Percentiles rank a stretch among this genome's conserved stretches.
Conservation (phyloP, 108 stramenopile genomes). For the Skeletonema menzelii region DNA sequence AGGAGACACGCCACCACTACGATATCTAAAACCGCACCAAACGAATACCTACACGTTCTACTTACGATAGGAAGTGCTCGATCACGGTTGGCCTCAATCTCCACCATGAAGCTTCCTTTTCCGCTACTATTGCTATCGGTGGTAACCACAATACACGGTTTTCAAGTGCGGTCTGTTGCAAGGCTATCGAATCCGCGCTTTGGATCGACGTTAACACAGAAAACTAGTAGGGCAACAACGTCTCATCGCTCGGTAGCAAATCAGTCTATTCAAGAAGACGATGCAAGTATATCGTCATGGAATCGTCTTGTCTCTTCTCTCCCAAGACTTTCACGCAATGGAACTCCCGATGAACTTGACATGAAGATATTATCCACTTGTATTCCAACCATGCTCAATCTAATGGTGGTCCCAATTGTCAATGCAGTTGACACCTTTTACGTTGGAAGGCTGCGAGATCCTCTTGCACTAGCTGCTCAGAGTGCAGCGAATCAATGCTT, state of each 20-base stretch:
- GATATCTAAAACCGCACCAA: too few species aligned
- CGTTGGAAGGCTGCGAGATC: slow-evolving; percentile 70
- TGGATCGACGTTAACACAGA: neutral
- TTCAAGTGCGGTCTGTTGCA: neutral
- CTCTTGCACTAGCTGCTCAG: slow-evolving; percentile 78
- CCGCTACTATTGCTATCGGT: slow-evolving; percentile 3
- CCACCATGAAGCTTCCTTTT: neutral
- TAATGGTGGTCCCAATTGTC: slow-evolving; percentile 76
- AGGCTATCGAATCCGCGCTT: neutral
- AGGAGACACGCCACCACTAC: too few species aligned
- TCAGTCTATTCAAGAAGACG: neutral
- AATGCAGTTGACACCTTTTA: slow-evolving; percentile 84
- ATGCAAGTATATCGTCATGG: slow-evolving; percentile 40
- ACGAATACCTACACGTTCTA: too few species aligned
- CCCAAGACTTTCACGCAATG: slow-evolving; percentile 5
- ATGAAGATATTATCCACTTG: slow-evolving; percentile 54
- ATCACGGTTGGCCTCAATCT: too few species aligned
- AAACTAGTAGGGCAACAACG: neutral
- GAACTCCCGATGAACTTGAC: slow-evolving; percentile 45
- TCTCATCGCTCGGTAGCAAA: neutral
- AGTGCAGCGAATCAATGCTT: slow-evolving; percentile 85
- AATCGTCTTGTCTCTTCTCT: slow-evolving; percentile 28
- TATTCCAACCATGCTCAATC: slow-evolving; percentile 72
- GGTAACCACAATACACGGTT: too few species aligned
- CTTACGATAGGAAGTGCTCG: too few species aligned